Evolutionary conservation across 2,329 filamentous ascomycete genomes (phyloP), one percentile per base, ranked within the genome.

Genomic region (Monosporascus sp.): DNA sequence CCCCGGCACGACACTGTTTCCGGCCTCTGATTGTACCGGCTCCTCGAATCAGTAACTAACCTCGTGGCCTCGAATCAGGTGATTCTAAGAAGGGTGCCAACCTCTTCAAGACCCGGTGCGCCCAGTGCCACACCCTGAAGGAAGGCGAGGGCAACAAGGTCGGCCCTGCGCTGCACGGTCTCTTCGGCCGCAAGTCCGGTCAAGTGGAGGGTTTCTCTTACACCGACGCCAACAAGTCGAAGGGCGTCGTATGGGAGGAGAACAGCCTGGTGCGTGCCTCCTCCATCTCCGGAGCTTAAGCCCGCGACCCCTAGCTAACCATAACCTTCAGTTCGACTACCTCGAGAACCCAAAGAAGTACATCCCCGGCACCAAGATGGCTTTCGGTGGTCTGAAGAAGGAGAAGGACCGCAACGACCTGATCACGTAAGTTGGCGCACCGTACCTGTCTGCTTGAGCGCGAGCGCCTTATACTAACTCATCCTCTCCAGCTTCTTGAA

Each of bases 331-430:
- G 89, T 97, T 96, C 79, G 83, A 87, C 65, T 99, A 99, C 87
- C 92, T 99, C 70, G 94, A 99, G 86, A 97, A 97, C 88, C 94
- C 94, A 80, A 99, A 99, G 88, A 97, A 97, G 85, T 99, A 92
- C 86, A 97, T 99, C 63, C 94, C 94, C 66, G 94, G 94, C 67
- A 99, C 94, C 81, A 99, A 97, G 90, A 99, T 99, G 94, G 94
- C 94, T 69, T 99, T 97, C 74, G 94, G 94, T 80, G 94, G 94
- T 76, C 85, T 99, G 72, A 99, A 99, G 92, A 99, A 99, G 90
- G 85, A 86, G 73, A 97, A 97, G 89, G 94, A 97, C 82, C 86
- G 94, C 76, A 96, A 97, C 76, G 93, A 99, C 78, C 83, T 99
- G 70, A 96, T 99, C 85, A 91, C 90, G 88, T 93, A 88, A 69